Conservation (phyloP, 768 basidiomycete genomes). For the Trichaptum fuscoviolaceum region DNA sequence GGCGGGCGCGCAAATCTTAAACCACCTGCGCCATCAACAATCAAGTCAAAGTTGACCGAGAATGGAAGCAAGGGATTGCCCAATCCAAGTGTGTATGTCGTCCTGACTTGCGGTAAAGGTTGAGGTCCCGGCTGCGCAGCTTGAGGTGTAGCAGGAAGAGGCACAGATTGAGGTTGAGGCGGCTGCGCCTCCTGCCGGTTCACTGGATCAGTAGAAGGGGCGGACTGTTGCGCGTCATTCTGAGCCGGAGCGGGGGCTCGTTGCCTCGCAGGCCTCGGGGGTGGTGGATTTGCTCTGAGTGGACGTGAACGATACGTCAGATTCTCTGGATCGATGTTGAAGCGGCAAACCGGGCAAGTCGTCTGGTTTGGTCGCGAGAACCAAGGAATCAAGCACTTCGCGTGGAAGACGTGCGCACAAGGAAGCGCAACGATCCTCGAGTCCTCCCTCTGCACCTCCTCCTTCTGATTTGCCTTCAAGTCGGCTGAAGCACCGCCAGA, state of each 20-base stretch:
- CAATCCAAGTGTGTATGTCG: not conserved
- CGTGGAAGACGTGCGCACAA: conserved; percentile 79
- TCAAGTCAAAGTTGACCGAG: conserved; percentile 5
- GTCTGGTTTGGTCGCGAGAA: conserved; percentile 74
- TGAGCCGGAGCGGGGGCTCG: conserved; percentile 10
- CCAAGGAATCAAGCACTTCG: conserved; percentile 75
- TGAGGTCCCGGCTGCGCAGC: conserved; percentile 10
- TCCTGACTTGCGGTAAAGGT: not conserved
- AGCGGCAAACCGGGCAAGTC: conserved; percentile 80
- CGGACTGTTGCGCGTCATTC: conserved; percentile 5
- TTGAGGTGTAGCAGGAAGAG: conserved; percentile 14
- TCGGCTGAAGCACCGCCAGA: not conserved
- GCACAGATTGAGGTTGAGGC: conserved; percentile 10
- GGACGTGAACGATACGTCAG: conserved; percentile 41
- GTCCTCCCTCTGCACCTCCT: conserved; percentile 10
- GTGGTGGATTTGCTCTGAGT: conserved; percentile 8
- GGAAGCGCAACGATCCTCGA: conserved; percentile 63
- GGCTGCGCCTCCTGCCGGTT: conserved; percentile 19
- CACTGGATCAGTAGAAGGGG: conserved; percentile 14
- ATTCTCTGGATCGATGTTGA: conserved; percentile 77
- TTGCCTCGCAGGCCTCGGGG: conserved; percentile 11
- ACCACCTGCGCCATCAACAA: conserved; percentile 2
- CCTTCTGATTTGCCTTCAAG: not conserved
- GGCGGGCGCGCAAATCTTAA: conserved; percentile 1
- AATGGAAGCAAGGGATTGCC: not conserved